These are phyloP conservation scores for Cladophialophora yegresii DNA, from an alignment of 2,329 filamentous ascomycete genomes.

Conservation along the genomic window DNA sequence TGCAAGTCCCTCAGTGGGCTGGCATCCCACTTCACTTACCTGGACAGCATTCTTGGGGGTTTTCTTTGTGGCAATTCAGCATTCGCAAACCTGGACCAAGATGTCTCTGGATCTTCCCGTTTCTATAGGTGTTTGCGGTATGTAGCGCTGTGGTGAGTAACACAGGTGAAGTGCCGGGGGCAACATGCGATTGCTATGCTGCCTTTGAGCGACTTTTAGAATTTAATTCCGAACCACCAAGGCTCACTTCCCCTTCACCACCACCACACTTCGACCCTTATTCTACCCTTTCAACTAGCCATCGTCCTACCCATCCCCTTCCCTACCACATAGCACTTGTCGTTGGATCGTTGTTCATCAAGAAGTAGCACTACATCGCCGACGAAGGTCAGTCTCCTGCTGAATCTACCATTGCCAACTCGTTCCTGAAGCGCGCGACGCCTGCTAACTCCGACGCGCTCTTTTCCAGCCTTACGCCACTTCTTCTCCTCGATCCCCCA, in stretches of 20 bases:
- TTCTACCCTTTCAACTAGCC: background rate
- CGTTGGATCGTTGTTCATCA: background rate
- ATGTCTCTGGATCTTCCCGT: background rate
- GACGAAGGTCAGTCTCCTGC: slow-evolving; percentile 1
- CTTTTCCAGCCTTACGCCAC: background rate
- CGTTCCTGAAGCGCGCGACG: background rate
- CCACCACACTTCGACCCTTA: background rate
- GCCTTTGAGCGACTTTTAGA: slow-evolving; percentile 8
- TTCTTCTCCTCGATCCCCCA: background rate
- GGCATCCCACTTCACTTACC: background rate
- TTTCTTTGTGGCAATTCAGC: slow-evolving; percentile 3
- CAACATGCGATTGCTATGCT: background rate
- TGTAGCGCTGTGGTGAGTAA: slow-evolving; percentile 3
- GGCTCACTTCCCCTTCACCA: background rate
- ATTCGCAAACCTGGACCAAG: background rate
- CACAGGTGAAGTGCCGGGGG: slow-evolving; percentile 4
- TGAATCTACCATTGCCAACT: background rate
- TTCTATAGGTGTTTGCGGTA: slow-evolving; percentile 2
- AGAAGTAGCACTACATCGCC: background rate
- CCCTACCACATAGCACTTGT: background rate
- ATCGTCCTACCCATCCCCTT: background rate
- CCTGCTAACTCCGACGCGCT: slow-evolving; percentile 14
- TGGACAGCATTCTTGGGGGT: background rate
- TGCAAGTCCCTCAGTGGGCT: background rate
- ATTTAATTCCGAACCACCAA: slow-evolving; percentile 11